Conservation (phyloP, 129 eudicot species). For the Glebionis coronaria region DNA sequence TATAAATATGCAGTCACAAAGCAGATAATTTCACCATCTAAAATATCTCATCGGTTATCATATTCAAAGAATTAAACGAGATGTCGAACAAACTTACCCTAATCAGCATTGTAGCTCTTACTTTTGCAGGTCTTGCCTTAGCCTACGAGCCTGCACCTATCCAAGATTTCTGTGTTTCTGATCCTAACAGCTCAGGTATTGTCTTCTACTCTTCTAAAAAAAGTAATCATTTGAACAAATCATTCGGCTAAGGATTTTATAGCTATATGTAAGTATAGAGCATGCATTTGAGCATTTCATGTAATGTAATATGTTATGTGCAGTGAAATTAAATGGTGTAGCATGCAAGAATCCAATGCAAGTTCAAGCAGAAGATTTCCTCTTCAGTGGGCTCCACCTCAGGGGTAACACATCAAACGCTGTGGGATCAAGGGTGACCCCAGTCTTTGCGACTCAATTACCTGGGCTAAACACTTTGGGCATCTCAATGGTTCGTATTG, state of each 20-base stretch:
- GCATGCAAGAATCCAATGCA: constrained; percentile 34
- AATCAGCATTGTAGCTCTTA: constrained; percentile 11
- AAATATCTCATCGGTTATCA: background rate
- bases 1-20: constrained; percentile 16
- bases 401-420: constrained; percentile 42
- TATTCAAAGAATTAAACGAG: background rate
- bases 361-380: constrained; percentile 38
- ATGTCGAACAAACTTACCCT: constrained; percentile 17
- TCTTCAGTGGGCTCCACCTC: constrained; percentile 37
- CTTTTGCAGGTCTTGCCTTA: constrained; percentile 21
- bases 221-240: background rate
- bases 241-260: no score
- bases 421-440: constrained; percentile 37
- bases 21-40: constrained; percentile 7
- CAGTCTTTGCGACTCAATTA: constrained; percentile 27
- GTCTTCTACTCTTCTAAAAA: background rate
- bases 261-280: no score
- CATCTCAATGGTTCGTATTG: constrained; percentile 38
- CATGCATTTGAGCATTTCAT: background rate
- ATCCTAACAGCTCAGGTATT: constrained; percentile 31
- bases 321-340: constrained; percentile 39
- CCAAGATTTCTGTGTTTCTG: constrained; percentile 42
- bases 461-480: constrained; percentile 44
- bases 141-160: constrained; percentile 39
- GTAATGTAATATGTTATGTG: background rate